A percentile compares a stretch with the other conserved stretches of the same genome.
phyloP scores from a whole-genome alignment of 140 eudicot genomes.

The Artemisia princeps region DNA sequence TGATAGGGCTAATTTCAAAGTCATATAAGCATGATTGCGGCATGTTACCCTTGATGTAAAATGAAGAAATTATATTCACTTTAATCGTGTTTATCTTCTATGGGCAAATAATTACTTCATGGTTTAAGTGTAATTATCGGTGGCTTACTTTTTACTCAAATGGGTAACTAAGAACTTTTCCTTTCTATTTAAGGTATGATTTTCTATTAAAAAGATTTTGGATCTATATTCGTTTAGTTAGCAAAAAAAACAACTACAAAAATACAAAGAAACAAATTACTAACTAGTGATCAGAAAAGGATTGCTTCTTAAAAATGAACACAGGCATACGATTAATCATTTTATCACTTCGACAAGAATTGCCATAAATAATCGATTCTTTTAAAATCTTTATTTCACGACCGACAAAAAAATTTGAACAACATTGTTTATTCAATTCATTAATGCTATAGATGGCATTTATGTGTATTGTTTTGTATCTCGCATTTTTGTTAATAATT shows the following conservation, averaged over 20 bases:
- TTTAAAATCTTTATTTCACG: neutral
- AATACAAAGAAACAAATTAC: neutral
- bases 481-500: no score
- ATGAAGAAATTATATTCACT: neutral
- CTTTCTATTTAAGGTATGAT: neutral
- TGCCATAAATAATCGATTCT: neutral
- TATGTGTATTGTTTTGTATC: no score
- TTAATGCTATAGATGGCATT: no score
- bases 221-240: neutral
- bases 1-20: neutral
- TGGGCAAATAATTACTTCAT: neutral
- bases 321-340: neutral
- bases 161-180: neutral
- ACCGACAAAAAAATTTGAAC: neutral
- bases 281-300: neutral
- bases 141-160: neutral
- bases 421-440: neutral
- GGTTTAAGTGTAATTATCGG: neutral
- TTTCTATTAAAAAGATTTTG: neutral
- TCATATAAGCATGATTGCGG: slow-evolving; percentile 10
- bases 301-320: neutral
- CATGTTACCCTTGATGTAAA: slow-evolving; percentile 8
- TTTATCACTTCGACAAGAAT: neutral
- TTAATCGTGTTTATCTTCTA: neutral
- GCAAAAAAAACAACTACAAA: neutral